Base-by-base conservation (phyloP, 257 asterid genomes). In the Verbascum thapsus region DNA sequence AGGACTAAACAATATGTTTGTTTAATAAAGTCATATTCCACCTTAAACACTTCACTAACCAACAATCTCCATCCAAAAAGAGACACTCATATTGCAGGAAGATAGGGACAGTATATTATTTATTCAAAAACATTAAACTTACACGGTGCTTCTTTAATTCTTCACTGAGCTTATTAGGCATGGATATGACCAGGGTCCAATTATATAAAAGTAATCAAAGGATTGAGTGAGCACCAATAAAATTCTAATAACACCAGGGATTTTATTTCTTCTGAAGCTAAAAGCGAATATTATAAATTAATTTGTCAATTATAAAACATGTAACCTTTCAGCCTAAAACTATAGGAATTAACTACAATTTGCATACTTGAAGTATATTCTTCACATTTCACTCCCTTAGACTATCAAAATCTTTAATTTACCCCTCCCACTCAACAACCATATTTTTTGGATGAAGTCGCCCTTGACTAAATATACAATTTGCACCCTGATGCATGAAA, bases 1-100 rank as follows among this genome's bases (percentile, higher is more conserved):
- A n/a, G n/a, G n/a, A n/a, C n/a, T n/a, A n/a, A n/a, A n/a, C n/a
- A 47, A 38, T 10, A 23, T 56, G 63, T 7, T 53, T 53, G 59
- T 42, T 19, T 50, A 20, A 41, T 16, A 3, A 10, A 11, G 37
- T 6, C 19, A 26, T 9, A 10, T 54, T 30, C 44, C 32, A 54
- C 37, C 35, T 37, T 10, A 35, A 56, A 17, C 62, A 17, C 34
- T 60, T 43, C 10, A 43, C 37, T 51, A 16, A 26, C 55, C 43
- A 60, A 55, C 5, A 47, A 2, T 1, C 1, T 10, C n/a, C 10
- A 50, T 35, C 50, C 20, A 17, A 12, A 58, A 40, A 39, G 38
- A 2, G 52, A 51, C 30, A 10, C 17, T 57, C 10, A 6, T 10
- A 12, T 41, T 41, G 47, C 15, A 41, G 47, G n/a, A 41, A 10